phyloP scores from a whole-genome alignment of 2,329 filamentous ascomycete genomes.

The Colletotrichum spaethianum region DNA sequence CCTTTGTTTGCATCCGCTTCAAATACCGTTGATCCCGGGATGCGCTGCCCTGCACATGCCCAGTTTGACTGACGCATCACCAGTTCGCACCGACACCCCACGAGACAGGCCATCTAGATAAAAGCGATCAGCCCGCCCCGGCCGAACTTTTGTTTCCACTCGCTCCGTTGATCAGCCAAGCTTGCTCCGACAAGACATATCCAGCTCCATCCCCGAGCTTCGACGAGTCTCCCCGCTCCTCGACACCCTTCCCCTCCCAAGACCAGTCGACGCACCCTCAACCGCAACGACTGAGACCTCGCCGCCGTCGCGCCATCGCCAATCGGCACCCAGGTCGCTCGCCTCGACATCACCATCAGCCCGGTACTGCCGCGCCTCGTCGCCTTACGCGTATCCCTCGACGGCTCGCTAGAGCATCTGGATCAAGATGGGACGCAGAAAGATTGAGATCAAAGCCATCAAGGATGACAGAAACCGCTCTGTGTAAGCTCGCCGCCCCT shows the following conservation, averaged over 20 bases:
- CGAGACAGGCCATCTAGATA: slow-evolving; percentile 39
- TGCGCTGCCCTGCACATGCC: slow-evolving; percentile 30
- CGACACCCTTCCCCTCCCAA: slow-evolving; percentile 8
- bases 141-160: slow-evolving; percentile 33
- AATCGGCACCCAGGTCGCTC: slow-evolving; percentile 25
- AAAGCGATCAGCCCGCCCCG: slow-evolving; percentile 37
- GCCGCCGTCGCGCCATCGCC: slow-evolving; percentile 28
- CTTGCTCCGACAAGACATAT: slow-evolving; percentile 26
- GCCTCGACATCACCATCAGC: slow-evolving; percentile 19
- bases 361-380: slow-evolving; percentile 7
- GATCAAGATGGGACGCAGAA: slow-evolving; percentile 89
- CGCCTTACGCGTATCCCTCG: not conserved
- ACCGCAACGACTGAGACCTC: slow-evolving; percentile 34
- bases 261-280: slow-evolving; percentile 25
- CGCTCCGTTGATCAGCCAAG: slow-evolving; percentile 32
- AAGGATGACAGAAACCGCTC: slow-evolving; percentile 98
- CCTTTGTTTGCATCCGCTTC: slow-evolving; percentile 23
- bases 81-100: slow-evolving; percentile 29
- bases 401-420: slow-evolving; percentile 15
- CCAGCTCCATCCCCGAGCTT: slow-evolving; percentile 29
- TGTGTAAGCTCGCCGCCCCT: slow-evolving; percentile 77
- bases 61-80: slow-evolving; percentile 35
- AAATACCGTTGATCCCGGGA: slow-evolving; percentile 27
- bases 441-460: slow-evolving; percentile 99
- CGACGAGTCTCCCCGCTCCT: slow-evolving; percentile 25